phyloP scores from a whole-genome alignment of 768 basidiomycete genomes.

The Chlorophyllum brunneum region DNA sequence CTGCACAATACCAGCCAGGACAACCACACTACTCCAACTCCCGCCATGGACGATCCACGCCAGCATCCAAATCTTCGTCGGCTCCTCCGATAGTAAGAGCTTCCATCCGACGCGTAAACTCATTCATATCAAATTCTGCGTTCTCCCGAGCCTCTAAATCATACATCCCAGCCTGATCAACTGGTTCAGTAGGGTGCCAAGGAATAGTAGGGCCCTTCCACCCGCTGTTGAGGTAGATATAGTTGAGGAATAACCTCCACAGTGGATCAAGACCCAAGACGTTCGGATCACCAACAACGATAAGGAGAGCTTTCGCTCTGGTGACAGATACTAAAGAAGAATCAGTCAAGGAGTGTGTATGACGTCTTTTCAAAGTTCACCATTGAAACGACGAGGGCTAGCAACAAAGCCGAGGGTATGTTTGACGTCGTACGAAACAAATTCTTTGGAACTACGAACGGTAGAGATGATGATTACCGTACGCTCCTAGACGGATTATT shows the following conservation, averaged over 20 bases:
- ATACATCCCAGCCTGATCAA: constrained; percentile 36
- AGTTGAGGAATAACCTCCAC: constrained; percentile 60
- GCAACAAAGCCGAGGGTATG: constrained; percentile 62
- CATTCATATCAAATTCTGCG: constrained; percentile 36
- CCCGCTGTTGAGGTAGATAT: constrained; percentile 45
- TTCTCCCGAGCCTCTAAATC: constrained; percentile 27
- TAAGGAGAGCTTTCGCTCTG: constrained; percentile 54
- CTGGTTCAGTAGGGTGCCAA: constrained; percentile 43
- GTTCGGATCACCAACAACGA: constrained; percentile 55
- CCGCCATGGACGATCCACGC: constrained; percentile 38
- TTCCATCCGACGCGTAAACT: constrained; percentile 32
- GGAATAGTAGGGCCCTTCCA: constrained; percentile 48
- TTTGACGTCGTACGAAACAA: constrained; percentile 48
- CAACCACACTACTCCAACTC: constrained; percentile 28
- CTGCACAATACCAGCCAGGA: not conserved
- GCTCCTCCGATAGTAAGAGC: constrained; percentile 23
- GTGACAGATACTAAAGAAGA: constrained; percentile 46
- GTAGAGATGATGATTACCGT: constrained; percentile 56
- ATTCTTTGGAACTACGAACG: constrained; percentile 51
- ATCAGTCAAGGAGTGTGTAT: not conserved
- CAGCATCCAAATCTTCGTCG: constrained; percentile 28
- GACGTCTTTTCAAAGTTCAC: constrained; percentile 29
- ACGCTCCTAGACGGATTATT: constrained; percentile 39
- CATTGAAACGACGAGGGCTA: constrained; percentile 56
- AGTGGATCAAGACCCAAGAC: constrained; percentile 60